These are phyloP conservation scores for Laguncularia racemosa DNA, from an alignment of 345 rosid genomes.

Conservation along the genomic window DNA sequence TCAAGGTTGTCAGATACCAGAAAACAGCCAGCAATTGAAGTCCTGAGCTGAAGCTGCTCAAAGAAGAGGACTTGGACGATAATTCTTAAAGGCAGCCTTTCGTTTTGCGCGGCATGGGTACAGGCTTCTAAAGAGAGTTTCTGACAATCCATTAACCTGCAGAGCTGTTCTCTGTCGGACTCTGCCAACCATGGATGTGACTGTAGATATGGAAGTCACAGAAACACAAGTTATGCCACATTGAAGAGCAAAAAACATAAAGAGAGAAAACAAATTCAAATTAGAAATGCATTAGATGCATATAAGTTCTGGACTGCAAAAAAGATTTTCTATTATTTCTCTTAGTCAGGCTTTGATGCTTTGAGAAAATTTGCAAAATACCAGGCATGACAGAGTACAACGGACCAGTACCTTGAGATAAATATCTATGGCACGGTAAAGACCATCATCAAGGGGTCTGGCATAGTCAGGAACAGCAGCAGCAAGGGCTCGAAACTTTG, in stretches of 20 bases:
- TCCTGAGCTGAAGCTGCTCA: constrained; percentile 99
- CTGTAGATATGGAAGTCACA: constrained; percentile 34
- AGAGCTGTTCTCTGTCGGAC: constrained; percentile 87
- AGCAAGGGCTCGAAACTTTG: constrained; percentile 87
- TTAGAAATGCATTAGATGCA: too few species aligned
- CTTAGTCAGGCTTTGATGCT: too few species aligned
- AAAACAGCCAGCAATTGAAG: constrained; percentile 93
- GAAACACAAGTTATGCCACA: not conserved
- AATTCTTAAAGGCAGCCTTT: constrained; percentile 82
- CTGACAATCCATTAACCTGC: constrained; percentile 89
- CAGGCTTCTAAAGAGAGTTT: constrained; percentile 97
- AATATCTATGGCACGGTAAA: constrained; percentile 91
- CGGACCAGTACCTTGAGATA: constrained; percentile 67
- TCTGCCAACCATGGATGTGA: constrained; percentile 95
- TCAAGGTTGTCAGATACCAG: constrained; percentile 92
- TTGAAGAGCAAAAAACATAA: not conserved
- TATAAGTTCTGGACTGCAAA: too few species aligned
- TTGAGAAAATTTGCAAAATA: not conserved
- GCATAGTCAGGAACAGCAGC: constrained; percentile 88
- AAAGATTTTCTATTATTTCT: too few species aligned
- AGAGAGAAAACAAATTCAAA: too few species aligned
- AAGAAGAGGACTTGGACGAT: constrained; percentile 94
- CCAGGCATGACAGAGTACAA: constrained; percentile 1
- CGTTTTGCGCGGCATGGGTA: constrained; percentile 96
- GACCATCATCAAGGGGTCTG: constrained; percentile 88